phyloP scores from a whole-genome alignment of 495 filamentous ascomycete species.

The Hapsidospora chrysogenum region DNA sequence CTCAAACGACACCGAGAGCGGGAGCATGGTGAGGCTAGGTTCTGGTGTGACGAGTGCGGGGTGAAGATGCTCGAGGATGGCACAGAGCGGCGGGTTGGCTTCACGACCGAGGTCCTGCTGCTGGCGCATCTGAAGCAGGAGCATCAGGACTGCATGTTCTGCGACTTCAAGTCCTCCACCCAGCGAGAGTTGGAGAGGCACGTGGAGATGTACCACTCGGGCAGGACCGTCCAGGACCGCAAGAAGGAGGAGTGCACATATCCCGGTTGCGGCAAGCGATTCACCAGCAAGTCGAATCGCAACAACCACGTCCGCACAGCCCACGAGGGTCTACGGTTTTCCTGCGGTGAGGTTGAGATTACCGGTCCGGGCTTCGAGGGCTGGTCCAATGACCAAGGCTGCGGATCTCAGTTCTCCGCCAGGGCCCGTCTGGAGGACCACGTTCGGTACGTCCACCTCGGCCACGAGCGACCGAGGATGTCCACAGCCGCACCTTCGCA shows the following conservation, averaged over 20 bases:
- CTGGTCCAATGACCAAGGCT: constrained; percentile 54
- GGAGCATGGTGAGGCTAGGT: constrained; percentile 49
- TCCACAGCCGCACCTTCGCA: constrained; percentile 10
- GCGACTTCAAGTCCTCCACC: constrained; percentile 42
- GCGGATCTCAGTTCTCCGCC: constrained; percentile 47
- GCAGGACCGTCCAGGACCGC: constrained; percentile 40
- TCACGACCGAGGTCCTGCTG: constrained; percentile 52
- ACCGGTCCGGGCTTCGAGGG: constrained; percentile 35
- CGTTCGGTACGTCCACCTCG: constrained; percentile 57
- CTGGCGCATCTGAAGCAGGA: constrained; percentile 51
- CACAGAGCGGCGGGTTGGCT: constrained; percentile 28
- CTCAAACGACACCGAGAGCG: constrained; percentile 54
- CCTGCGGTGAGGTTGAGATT: constrained; percentile 50
- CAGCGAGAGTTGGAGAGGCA: constrained; percentile 48
- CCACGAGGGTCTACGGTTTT: constrained; percentile 52
- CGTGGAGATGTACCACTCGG: constrained; percentile 51
- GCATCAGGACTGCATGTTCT: constrained; percentile 63
- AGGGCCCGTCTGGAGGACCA: constrained; percentile 71
- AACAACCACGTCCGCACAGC: constrained; percentile 59
- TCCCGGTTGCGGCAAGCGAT: constrained; percentile 48
- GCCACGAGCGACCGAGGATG: constrained; percentile 27
- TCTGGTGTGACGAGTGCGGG: constrained; percentile 55
- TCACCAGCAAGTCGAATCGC: constrained; percentile 65
- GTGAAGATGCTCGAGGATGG: constrained; percentile 10
- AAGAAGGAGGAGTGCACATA: constrained; percentile 46